Conservation (phyloP, 108 stramenopile species). For the Cyclotella cryptica region DNA sequence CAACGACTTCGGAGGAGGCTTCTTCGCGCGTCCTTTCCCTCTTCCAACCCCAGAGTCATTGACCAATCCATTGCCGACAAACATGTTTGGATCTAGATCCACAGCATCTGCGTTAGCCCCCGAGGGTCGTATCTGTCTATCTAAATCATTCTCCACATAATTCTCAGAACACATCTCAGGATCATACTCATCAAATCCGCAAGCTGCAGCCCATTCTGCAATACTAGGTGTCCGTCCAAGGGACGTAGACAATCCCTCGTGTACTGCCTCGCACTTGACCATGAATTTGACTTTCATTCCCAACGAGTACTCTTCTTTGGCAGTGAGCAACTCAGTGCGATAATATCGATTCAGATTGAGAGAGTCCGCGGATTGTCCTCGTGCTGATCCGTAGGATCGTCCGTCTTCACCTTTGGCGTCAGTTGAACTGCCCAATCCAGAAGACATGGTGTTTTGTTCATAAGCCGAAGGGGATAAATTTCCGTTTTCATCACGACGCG, state of each 20-base stretch:
- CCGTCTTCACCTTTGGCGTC: slow-evolving; percentile 2
- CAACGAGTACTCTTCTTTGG: slow-evolving; percentile 79
- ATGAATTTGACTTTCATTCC: slow-evolving; percentile 81
- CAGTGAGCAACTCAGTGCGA: slow-evolving; percentile 68
- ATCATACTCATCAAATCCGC: slow-evolving; percentile 62
- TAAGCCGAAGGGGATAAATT: slow-evolving; percentile 5
- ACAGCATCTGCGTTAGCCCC: slow-evolving; percentile 51
- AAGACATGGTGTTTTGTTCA: neutral
- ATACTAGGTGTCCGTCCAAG: slow-evolving; percentile 69
- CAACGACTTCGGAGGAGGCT: slow-evolving; percentile 63
- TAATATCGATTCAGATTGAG: slow-evolving; percentile 76
- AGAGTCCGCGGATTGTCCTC: slow-evolving; percentile 13
- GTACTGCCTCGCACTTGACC: slow-evolving; percentile 79
- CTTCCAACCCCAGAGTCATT: slow-evolving; percentile 70
- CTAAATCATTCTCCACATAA: slow-evolving; percentile 52
- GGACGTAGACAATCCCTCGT: slow-evolving; percentile 67
- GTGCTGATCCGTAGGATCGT: neutral
- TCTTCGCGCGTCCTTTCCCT: slow-evolving; percentile 79
- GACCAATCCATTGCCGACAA: slow-evolving; percentile 86
- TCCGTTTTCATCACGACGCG: slow-evolving; percentile 41
- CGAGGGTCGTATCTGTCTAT: slow-evolving; percentile 65
- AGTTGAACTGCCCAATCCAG: neutral
- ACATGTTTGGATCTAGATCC: slow-evolving; percentile 77
- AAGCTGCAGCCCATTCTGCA: slow-evolving; percentile 84
- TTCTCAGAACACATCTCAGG: slow-evolving; percentile 37